A percentile compares a stretch with the other conserved stretches of the same genome.
phyloP scores from a whole-genome alignment of 495 filamentous ascomycete species.

The Aspergillus sclerotioniger region DNA sequence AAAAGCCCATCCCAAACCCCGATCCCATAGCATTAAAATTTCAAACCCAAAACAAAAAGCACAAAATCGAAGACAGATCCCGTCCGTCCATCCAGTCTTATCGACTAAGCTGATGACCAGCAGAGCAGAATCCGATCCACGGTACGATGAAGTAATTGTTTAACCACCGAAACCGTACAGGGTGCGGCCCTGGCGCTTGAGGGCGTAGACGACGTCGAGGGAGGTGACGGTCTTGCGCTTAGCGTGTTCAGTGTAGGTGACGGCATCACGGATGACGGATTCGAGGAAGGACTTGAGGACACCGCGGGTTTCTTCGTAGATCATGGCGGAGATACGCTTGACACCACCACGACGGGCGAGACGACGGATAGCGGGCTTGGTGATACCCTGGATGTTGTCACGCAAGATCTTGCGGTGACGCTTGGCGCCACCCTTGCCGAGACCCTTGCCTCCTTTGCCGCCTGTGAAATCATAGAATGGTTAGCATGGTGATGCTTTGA shows the following conservation, averaged over 20 bases:
- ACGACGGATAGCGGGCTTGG: slow-evolving; percentile 70
- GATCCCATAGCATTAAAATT: slow-evolving; percentile 12
- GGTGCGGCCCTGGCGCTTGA: slow-evolving; percentile 94
- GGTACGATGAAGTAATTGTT: slow-evolving; percentile 17
- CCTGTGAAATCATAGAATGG: slow-evolving; percentile 50
- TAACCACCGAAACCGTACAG: slow-evolving; percentile 99
- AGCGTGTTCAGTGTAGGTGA: slow-evolving; percentile 97
- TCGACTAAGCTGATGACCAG: no score
- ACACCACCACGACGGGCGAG: slow-evolving; percentile 60
- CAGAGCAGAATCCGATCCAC: not conserved
- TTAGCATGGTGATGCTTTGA: slow-evolving; percentile 20
- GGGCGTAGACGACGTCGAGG: slow-evolving; percentile 90
- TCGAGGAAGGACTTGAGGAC: slow-evolving; percentile 67
- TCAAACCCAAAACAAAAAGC: not conserved
- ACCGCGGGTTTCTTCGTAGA: slow-evolving; percentile 68
- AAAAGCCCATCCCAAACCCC: slow-evolving; percentile 30
- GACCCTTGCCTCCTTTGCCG: slow-evolving; percentile 86
- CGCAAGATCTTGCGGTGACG: slow-evolving; percentile 99
- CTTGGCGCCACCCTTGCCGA: slow-evolving; percentile 95
- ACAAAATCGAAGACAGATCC: not conserved
- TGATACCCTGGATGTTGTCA: slow-evolving; percentile 95
- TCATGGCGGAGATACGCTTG: slow-evolving; percentile 69
- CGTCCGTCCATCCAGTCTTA: not conserved
- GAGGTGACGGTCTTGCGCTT: slow-evolving; percentile 98
- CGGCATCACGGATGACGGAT: slow-evolving; percentile 80